Base-by-base conservation (phyloP, 1,139 yeast genomes). In the Zygosaccharomyces sapae region DNA sequence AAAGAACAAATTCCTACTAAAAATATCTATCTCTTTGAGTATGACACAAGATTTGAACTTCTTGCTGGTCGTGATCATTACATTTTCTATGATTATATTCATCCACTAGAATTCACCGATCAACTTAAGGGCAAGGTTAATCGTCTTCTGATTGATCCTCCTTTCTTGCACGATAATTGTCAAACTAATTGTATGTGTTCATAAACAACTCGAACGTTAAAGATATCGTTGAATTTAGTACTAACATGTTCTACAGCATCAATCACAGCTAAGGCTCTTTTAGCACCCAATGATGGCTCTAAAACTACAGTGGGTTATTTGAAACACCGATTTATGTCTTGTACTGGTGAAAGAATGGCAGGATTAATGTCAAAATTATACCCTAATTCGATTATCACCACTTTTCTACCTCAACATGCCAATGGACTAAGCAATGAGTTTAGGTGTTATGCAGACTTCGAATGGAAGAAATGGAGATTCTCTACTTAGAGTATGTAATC, bases 331-430 rank as follows among this genome's bases (percentile, higher is more conserved):
- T 65, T 84, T 36, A 74, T 86, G 16, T 78, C 86, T 3, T 85
- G 92, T 52, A 88, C 97, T 1, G 96, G 96, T 25, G 96, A 89
- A 68, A 76, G 96, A 65, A 88, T 89, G 92, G 72, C 73, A 27
- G 75, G 75, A 3, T 67, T 84, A 12, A 78, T 88, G 35, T 62
- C 70, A 36, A 71, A 73, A 45, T 77, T 77, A 19, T 88, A 88
- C 59, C 86, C 89, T 4, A 86, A 75, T 45, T 73, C 84, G 1
- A 59, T 68, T 24, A 73, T 80, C 46, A 88, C 96, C 0, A 70
- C 74, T 35, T 89, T 85, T 64, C 65, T 67, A 42, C 96, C 96
- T 0, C 84, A 83, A 56, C 96, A 89, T 62, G 82, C 82, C 48
- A 85, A 86, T 57, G 95, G 95, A 0, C 73, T 89, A 49, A 83